phyloP scores from a whole-genome alignment of 768 basidiomycete species.

The Hygrocybe coccinea region DNA sequence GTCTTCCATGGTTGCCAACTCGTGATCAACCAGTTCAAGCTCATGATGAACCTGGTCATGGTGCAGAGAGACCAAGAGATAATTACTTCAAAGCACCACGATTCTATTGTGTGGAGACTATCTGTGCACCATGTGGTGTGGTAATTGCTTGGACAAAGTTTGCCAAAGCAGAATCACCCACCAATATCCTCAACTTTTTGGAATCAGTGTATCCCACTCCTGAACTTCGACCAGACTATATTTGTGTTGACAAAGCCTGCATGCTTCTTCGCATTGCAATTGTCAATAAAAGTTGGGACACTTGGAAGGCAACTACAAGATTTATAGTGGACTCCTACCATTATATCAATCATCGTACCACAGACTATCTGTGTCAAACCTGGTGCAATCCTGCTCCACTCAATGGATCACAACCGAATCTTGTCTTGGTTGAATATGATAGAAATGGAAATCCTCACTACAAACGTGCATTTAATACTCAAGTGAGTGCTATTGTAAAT shows the following conservation, averaged over 20 bases:
- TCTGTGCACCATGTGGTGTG: constrained; percentile 3
- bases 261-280: constrained; percentile 7
- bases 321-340: constrained; percentile 26
- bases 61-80: constrained; percentile 6
- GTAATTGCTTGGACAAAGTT: constrained; percentile 28
- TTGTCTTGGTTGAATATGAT: constrained; percentile 20
- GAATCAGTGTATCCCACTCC: constrained; percentile 16
- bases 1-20: constrained; percentile 1
- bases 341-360: constrained; percentile 3
- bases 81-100: neutral
- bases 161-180: constrained; percentile 25
- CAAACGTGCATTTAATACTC: constrained; percentile 12
- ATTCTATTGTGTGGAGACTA: neutral
- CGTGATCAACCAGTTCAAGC: neutral
- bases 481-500: neutral
- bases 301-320: constrained; percentile 13
- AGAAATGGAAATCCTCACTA: constrained; percentile 16
- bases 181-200: constrained; percentile 18
- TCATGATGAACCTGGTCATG: constrained; percentile 11
- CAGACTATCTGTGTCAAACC: neutral
- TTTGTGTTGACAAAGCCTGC: constrained; percentile 13
- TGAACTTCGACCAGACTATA: constrained; percentile 17
- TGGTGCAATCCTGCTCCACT: constrained; percentile 19
- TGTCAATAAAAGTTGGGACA: constrained; percentile 4
- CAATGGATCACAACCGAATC: constrained; percentile 28